Base-by-base conservation (phyloP, 2,329 filamentous ascomycete species). In the Claviceps maximensis region DNA sequence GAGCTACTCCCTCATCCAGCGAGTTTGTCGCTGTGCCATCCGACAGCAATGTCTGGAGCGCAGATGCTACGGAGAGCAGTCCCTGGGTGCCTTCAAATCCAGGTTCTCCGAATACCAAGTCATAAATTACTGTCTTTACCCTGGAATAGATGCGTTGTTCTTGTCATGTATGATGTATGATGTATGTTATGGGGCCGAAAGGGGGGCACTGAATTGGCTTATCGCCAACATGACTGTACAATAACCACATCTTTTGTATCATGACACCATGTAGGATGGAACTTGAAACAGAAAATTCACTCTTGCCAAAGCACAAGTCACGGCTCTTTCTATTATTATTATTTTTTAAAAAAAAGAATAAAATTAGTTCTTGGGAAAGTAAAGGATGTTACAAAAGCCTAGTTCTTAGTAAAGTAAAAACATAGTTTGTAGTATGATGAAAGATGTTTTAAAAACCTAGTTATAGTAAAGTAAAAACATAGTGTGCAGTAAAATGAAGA, bases 11-110 rank as follows among this genome's bases (percentile, higher is more conserved):
- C 49, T 60, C 54, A 10, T 67, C 65, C 21, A 67, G 68, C 51
- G 74, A 79, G 40, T 84, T 80, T 50, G 72, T 75, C 17, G 67
- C 73, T 55, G 74, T 79, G n/a, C 69, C 68, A 8, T 62, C 65
- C 15, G 69, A 71, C 50, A 60, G 62, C 46, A 71, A 71, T 52
- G 68, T 71, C 19, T 71, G 69, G 69, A 65, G 64, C 55, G 61
- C 71, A 60, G 61, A 72, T 58, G 63, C 75, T 46, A 59, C 69
- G 12, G 63, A 74, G 41, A 60, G 73, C 50, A 68, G 75, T 66
- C 62, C 78, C 57, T 71, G 76, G 78, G 68, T 60, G 33, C 59
- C 62, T 15, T 59, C 67, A 33, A 45, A 52, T n/a, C 55, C 61
- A 17, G 63, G 57, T 21, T 55, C 60, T 33, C 55, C n/a, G n/a